phyloP scores from a whole-genome alignment of 495 filamentous ascomycete species.

The Ascobolus immersus region DNA sequence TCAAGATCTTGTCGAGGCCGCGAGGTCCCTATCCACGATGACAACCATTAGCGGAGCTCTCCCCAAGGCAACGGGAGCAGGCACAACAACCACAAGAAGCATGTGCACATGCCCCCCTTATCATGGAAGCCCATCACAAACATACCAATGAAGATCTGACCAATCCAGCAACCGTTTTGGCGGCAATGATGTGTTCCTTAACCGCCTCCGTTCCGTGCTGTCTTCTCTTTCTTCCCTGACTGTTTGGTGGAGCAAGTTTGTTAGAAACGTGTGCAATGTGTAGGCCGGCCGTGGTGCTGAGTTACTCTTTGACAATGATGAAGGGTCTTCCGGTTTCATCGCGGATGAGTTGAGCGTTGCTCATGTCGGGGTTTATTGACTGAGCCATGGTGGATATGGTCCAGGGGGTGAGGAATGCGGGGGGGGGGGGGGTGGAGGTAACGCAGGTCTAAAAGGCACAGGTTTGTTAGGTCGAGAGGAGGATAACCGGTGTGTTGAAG shows the following conservation, averaged over 20 bases:
- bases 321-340: constrained; percentile 95
- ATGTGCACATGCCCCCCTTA: too few relatives aligned
- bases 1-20: constrained; percentile 96
- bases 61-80: background rate
- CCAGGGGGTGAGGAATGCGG: background rate
- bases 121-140: too few relatives aligned
- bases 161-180: constrained; percentile 83
- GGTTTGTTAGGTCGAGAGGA: too few relatives aligned
- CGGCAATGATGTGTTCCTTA: constrained; percentile 91
- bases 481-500: too few relatives aligned
- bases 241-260: constrained; percentile 18
- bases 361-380: constrained; percentile 17
- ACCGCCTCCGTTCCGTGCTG: constrained; percentile 89
- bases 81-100: background rate
- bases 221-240: constrained; percentile 94
- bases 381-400: constrained; percentile 11
- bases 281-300: constrained; percentile 15
- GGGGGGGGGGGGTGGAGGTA: background rate
- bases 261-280: constrained; percentile 1
- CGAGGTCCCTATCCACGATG: constrained; percentile 45
- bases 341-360: constrained; percentile 44
- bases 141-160: constrained; percentile 68
- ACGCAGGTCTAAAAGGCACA: too few relatives aligned
- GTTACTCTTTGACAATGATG: constrained; percentile 94
- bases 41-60: constrained; percentile 14